Evolutionary conservation across 2,329 filamentous ascomycete species (phyloP), one percentile per base, ranked within the genome.

Genomic region (Sclerotinia borealis): DNA sequence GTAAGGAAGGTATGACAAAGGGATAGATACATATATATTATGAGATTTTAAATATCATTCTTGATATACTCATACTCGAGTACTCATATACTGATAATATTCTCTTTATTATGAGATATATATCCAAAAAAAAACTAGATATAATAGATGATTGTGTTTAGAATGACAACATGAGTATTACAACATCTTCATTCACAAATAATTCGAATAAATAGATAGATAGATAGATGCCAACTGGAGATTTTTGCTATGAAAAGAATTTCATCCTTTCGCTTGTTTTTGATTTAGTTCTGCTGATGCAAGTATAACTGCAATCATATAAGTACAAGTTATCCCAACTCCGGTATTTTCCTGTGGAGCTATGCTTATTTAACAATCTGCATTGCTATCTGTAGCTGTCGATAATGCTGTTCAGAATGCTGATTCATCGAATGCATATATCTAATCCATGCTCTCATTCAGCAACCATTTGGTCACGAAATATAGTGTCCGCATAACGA

Each of bases 251-350:
- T 39, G 15, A 27, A 54, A 47, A 39, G 25, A 8, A 7, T 27
- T 39, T 37, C 15, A n/a, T 54, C 39, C 34, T 54, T 29, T 39
- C 22, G 22, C 34, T 54, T 54, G 19, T 25, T 27, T 54, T 29
- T 39, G 36, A 39, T 39, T 4, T 5, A 25, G 3, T 54, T 13
- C 15, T 39, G 36, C 13, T 39, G 36, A 39, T 39, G 7, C 36
- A 39, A 15, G 4, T 17, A 43, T 43, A n/a, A 2, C 31, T 56
- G 49, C 39, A 25, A 45, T 15, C 11, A 19, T 45, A 25, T 34
- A 25, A 25, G n/a, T 56, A 45, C 54, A 56, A 25, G 34, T 45
- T 45, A 27, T 56, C 54, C 54, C n/a, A 56, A 56, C 54, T 56
- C 54, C 54, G 34, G 19, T 34, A 17, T 45, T 45, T 45, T 25